Evolutionary conservation across 306 rosid species (phyloP).

Genomic region (Lathyrus sativus): DNA sequence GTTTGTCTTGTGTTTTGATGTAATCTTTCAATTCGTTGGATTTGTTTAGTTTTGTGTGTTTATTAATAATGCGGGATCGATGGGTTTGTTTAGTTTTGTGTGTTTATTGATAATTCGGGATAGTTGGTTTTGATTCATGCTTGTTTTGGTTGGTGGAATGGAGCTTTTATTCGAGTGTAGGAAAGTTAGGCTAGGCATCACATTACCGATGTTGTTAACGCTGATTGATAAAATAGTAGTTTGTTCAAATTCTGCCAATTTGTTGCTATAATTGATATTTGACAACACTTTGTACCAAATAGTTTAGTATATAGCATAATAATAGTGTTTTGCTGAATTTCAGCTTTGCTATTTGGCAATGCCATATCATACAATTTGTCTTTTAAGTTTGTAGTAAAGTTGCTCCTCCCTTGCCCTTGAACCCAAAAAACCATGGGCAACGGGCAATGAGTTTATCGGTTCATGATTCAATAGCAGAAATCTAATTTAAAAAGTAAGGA

Average conservation of each 20-base stretch:
- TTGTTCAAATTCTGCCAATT: not conserved
- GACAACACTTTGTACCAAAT: not conserved
- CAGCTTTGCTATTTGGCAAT: not conserved
- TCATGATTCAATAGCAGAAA: not conserved
- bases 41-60: constrained; percentile 4
- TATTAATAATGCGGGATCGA: constrained; percentile 4
- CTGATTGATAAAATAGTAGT: not conserved
- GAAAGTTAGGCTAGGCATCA: not conserved
- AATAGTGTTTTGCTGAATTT: not conserved
- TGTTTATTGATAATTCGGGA: constrained; percentile 3
- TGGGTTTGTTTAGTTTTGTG: constrained; percentile 9
- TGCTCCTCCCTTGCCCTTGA: constrained; percentile 24
- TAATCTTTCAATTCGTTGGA: not conserved
- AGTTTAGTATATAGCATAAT: not conserved
- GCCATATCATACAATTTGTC: not conserved
- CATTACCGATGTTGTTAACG: too few relatives aligned
- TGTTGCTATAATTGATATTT: not conserved
- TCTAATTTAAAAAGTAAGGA: not conserved
- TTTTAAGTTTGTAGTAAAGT: not conserved
- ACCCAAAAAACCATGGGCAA: not conserved
- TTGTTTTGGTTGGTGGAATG: constrained; percentile 4
- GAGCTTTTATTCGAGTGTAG: not conserved
- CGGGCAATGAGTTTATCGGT: not conserved
- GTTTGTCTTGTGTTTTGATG: not conserved
- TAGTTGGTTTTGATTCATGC: not conserved